Percentiles rank a stretch among this genome's conserved stretches.
Evolutionary conservation across 2,329 filamentous ascomycete species (phyloP).

Genomic region (Triangularia setosa): DNA sequence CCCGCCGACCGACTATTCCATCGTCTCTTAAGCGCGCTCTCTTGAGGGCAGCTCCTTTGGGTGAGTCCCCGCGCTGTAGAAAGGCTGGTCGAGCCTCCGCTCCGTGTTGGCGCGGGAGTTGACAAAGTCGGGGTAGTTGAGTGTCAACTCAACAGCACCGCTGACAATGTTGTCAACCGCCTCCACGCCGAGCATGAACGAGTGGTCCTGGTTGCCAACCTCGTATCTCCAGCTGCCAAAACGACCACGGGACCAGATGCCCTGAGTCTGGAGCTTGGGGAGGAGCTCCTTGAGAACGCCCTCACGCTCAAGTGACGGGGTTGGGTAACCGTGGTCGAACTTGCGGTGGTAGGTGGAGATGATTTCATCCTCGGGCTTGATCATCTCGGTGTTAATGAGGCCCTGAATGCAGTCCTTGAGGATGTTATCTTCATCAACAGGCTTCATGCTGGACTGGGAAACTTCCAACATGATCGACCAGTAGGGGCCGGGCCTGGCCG

Average conservation of each 20-base stretch:
- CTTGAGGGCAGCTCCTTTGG: conserved; percentile 12
- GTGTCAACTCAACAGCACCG: conserved; percentile 83
- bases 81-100: conserved; percentile 54
- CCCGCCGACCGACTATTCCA: neutral
- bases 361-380: conserved; percentile 86
- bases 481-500: conserved; percentile 85
- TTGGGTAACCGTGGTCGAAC: conserved; percentile 98
- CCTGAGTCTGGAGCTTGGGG: conserved; percentile 84
- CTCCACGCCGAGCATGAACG: conserved; percentile 95
- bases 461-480: conserved; percentile 99
- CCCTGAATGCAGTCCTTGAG: conserved; percentile 91
- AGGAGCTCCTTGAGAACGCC: conserved; percentile 89
- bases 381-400: conserved; percentile 96
- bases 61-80: conserved; percentile 32
- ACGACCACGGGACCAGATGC: conserved; percentile 91
- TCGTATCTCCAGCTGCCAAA: conserved; percentile 99
- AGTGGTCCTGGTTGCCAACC: conserved; percentile 92
- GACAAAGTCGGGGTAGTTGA: conserved; percentile 97
- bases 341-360: conserved; percentile 97
- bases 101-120: conserved; percentile 70
- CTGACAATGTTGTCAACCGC: conserved; percentile 86
- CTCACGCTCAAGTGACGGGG: conserved; percentile 90
- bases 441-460: conserved; percentile 93
- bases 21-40: neutral
- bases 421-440: conserved; percentile 79